Evolutionary conservation across 169 alveolate species (phyloP).

Genomic region (Eimeria necatrix): DNA sequence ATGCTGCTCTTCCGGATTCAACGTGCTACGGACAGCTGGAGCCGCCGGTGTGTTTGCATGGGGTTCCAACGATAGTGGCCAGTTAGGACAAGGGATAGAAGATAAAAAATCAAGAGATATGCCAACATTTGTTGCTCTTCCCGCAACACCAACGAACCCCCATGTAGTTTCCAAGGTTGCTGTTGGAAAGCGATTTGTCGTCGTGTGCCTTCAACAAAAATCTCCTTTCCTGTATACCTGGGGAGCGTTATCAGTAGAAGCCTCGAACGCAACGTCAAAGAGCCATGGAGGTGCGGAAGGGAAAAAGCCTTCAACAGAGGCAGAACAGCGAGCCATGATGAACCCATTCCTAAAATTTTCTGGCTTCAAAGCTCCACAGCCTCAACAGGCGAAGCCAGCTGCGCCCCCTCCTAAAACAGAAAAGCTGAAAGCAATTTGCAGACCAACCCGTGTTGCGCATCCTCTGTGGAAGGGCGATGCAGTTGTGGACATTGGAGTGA

Average conservation of each 20-base stretch:
- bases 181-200: conserved; percentile 78
- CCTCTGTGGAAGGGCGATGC: conserved; percentile 72
- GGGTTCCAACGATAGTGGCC: conserved; percentile 83
- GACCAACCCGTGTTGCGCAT: conserved; percentile 72
- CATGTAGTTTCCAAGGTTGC: conserved; percentile 77
- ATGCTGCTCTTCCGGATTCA: conserved; percentile 79
- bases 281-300: background rate
- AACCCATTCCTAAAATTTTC: conserved; percentile 68
- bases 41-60: conserved; percentile 77
- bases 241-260: conserved; percentile 75
- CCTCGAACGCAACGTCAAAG: background rate
- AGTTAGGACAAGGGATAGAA: conserved; percentile 74
- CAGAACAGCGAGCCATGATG: conserved; percentile 16
- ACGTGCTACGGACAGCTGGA: conserved; percentile 65
- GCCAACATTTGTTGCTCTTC: conserved; percentile 76
- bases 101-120: conserved; percentile 57
- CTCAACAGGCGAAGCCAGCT: conserved; percentile 1
- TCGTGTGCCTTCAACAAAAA: conserved; percentile 67
- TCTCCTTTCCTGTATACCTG: conserved; percentile 74
- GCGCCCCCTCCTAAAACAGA: background rate
- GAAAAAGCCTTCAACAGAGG: conserved; percentile 22
- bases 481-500: conserved; percentile 47
- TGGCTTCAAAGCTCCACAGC: conserved; percentile 50
- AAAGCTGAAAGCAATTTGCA: conserved; percentile 49
- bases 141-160: conserved; percentile 28